Percentiles rank a stretch among this genome's conserved stretches.
These are phyloP conservation scores for Panus rudis DNA, from an alignment of 768 basidiomycete species.

Conservation along the genomic window DNA sequence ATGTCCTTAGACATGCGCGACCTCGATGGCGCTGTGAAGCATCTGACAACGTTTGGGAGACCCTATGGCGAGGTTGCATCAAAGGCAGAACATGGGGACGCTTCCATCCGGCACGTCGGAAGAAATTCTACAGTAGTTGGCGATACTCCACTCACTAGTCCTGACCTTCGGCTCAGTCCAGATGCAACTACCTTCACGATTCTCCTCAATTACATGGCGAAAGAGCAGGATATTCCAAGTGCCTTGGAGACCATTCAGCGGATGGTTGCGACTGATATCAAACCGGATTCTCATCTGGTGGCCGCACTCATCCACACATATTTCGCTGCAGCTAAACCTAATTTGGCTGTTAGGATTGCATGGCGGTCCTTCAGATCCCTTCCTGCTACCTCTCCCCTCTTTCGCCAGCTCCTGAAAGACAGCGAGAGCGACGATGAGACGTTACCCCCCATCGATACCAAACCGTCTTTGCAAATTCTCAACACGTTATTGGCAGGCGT, in stretches of 20 bases:
- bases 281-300: conserved; percentile 39
- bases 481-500: conserved; percentile 54
- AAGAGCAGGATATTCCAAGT: conserved; percentile 34
- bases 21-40: conserved; percentile 34
- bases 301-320: conserved; percentile 55
- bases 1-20: conserved; percentile 52
- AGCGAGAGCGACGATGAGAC: too few species aligned
- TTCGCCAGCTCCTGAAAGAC: conserved; percentile 18
- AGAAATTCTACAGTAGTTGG: neutral
- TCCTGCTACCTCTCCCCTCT: conserved; percentile 16
- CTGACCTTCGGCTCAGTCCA: conserved; percentile 29
- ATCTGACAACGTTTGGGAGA: conserved; percentile 43
- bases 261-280: conserved; percentile 37
- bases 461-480: conserved; percentile 38
- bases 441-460: too few species aligned
- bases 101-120: neutral
- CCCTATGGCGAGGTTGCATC: neutral
- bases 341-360: too few species aligned
- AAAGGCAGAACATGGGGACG: neutral
- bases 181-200: conserved; percentile 57
- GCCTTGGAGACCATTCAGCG: conserved; percentile 40
- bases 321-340: conserved; percentile 37
- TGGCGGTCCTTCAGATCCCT: conserved; percentile 25
- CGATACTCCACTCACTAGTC: conserved; percentile 2
- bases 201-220: conserved; percentile 50